phyloP scores from a whole-genome alignment of 805 yeast genomes.

The Cyberlindnera saturnus region DNA sequence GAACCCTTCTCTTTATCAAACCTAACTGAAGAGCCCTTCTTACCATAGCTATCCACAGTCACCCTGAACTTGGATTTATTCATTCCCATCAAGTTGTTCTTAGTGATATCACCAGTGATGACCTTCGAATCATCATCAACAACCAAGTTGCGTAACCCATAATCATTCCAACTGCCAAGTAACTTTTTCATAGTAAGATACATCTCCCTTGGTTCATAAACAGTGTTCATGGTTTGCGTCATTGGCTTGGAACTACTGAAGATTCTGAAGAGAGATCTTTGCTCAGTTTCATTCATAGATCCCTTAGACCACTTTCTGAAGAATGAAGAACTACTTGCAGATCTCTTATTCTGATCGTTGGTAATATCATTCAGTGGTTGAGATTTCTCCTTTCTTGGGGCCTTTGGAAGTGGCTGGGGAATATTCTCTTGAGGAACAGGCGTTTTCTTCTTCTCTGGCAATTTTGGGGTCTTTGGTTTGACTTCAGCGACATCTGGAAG shows the following conservation, averaged over 20 bases:
- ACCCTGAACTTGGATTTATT: constrained; percentile 61
- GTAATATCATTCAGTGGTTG: constrained; percentile 18
- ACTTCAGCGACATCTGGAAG: constrained; percentile 15
- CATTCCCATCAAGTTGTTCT: constrained; percentile 53
- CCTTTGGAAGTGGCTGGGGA: constrained; percentile 11
- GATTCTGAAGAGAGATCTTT: constrained; percentile 26
- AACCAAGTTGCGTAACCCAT: constrained; percentile 56
- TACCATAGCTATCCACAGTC: constrained; percentile 36
- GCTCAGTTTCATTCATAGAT: constrained; percentile 15
- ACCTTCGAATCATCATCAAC: constrained; percentile 36
- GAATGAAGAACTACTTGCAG: constrained; percentile 18
- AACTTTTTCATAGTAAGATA: constrained; percentile 58
- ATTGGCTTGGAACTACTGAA: constrained; percentile 20
- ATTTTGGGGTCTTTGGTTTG: constrained; percentile 4
- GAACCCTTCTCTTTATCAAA: constrained; percentile 66
- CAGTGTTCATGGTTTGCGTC: constrained; percentile 25
- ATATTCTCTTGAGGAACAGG: constrained; percentile 12
- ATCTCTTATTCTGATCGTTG: constrained; percentile 16
- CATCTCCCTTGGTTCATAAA: constrained; percentile 43
- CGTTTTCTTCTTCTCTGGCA: constrained; percentile 14
- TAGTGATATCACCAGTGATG: constrained; percentile 58
- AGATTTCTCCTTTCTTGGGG: constrained; percentile 5
- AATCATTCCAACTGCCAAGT: constrained; percentile 61
- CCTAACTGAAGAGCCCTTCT: constrained; percentile 45
- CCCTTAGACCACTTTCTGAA: constrained; percentile 24